These are phyloP conservation scores for Pilobolus umbonatus DNA, from an alignment of 192 early-diverging fungal genomes.

Conservation along the genomic window DNA sequence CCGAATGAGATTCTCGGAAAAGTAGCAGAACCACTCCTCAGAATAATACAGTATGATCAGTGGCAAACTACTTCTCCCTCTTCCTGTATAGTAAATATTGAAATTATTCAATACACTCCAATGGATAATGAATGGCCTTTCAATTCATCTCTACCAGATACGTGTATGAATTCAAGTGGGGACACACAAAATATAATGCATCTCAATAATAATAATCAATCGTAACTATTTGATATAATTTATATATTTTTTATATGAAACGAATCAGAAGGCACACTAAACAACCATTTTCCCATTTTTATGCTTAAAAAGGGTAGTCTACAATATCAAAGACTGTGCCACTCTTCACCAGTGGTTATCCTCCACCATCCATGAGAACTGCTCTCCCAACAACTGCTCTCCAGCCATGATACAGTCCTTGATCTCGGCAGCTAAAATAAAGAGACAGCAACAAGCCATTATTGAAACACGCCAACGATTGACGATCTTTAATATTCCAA, in stretches of 20 bases:
- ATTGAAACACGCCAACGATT: constrained; percentile 21
- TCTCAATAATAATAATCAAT: too few species aligned
- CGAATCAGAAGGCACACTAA: too few species aligned
- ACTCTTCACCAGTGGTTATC: constrained; percentile 9
- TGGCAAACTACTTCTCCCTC: constrained; percentile 1
- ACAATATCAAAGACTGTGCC: too few species aligned
- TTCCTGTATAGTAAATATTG: not conserved
- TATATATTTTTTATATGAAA: too few species aligned
- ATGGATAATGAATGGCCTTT: constrained; percentile 6
- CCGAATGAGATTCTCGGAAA: constrained; percentile 12
- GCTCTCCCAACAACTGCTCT: not conserved
- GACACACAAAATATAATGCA: too few species aligned
- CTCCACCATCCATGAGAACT: not conserved
- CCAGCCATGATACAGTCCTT: constrained; percentile 1
- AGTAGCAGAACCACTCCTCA: constrained; percentile 13
- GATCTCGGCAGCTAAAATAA: constrained; percentile 1
- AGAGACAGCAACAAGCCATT: constrained; percentile 27
- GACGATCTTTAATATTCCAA: constrained; percentile 3
- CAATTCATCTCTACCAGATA: too few species aligned
- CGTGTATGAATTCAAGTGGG: too few species aligned
- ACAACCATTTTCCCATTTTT: too few species aligned
- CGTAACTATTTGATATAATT: too few species aligned
- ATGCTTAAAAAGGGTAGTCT: too few species aligned
- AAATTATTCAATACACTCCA: not conserved
- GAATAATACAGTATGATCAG: constrained; percentile 6